A percentile compares a stretch with the other conserved stretches of the same genome.
Evolutionary conservation across 1,284 basidiomycete genomes (phyloP).

Genomic region (Fomitopsis schrenkii): DNA sequence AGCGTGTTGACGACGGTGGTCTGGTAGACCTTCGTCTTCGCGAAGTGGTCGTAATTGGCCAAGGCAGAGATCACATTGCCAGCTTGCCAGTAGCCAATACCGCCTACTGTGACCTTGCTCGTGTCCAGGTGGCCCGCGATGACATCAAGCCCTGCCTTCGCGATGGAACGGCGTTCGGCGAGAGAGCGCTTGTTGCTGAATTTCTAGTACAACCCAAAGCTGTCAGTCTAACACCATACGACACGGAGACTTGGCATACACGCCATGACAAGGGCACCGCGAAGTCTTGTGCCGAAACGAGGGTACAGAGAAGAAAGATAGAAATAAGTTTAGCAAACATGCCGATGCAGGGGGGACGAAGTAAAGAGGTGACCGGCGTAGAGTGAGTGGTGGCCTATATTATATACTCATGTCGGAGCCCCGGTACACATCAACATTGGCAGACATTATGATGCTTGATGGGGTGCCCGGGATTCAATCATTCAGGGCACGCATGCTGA

Average conservation of each 20-base stretch:
- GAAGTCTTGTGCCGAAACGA: not conserved
- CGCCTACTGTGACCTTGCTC: not conserved
- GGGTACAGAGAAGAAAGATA: not conserved
- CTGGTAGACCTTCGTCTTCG: conserved; percentile 10
- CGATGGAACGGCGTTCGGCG: not conserved
- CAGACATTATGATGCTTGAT: too few relatives aligned
- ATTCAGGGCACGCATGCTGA: too few relatives aligned
- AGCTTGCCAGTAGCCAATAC: not conserved
- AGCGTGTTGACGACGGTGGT: conserved; percentile 35
- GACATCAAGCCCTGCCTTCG: not conserved
- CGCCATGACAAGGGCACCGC: not conserved
- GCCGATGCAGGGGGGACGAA: not conserved
- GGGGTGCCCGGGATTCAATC: too few relatives aligned
- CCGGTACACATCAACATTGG: too few relatives aligned
- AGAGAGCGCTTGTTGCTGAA: not conserved
- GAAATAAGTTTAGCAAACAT: not conserved
- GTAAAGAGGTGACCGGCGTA: not conserved
- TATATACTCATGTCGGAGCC: too few relatives aligned
- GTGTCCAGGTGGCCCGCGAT: not conserved
- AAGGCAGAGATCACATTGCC: not conserved
- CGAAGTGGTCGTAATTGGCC: conserved; percentile 1
- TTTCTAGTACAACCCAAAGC: not conserved
- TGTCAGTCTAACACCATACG: not conserved
- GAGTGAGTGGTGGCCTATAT: too few relatives aligned
- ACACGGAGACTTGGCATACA: not conserved